These are phyloP conservation scores for Aspergillaceae sp. DNA, from an alignment of 2,329 filamentous ascomycete genomes.

Conservation along the genomic window DNA sequence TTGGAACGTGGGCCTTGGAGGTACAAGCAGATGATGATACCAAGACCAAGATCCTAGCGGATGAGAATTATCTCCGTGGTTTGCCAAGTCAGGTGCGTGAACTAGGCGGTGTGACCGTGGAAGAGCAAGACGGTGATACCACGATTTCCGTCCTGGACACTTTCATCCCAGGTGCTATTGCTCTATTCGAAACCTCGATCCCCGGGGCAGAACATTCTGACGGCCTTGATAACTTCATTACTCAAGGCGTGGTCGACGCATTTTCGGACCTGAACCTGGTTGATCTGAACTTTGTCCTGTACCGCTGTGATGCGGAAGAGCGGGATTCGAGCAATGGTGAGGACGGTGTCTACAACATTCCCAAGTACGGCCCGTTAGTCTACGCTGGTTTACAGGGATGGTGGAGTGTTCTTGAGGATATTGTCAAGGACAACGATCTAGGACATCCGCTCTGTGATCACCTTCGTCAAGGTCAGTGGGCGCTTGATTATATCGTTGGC, in stretches of 20 bases:
- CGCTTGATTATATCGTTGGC: conserved; percentile 75
- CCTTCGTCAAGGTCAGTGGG: conserved; percentile 83
- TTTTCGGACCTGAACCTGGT: conserved; percentile 66
- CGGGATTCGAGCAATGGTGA: conserved; percentile 66
- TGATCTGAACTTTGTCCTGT: conserved; percentile 86
- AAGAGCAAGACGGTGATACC: conserved; percentile 64
- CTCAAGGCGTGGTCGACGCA: conserved; percentile 67
- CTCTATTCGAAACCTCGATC: conserved; percentile 93
- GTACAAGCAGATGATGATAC: conserved; percentile 70
- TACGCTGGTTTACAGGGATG: conserved; percentile 98
- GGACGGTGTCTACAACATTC: conserved; percentile 85
- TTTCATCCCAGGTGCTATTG: conserved; percentile 90
- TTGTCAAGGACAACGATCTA: conserved; percentile 82
- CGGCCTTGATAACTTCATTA: conserved; percentile 78
- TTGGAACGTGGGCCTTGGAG: conserved; percentile 88
- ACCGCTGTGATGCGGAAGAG: conserved; percentile 85
- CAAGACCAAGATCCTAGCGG: conserved; percentile 54
- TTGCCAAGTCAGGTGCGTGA: conserved; percentile 75
- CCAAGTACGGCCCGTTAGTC: conserved; percentile 72
- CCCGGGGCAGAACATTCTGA: conserved; percentile 75
- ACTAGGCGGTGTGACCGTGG: conserved; percentile 63
- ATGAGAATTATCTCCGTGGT: conserved; percentile 65
- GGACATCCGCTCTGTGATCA: conserved; percentile 92
- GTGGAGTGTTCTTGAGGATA: conserved; percentile 83
- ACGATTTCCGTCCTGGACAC: conserved; percentile 70